Base-by-base conservation (phyloP, 352 stramenopile genomes). In the Globisporangium heterothallicum region DNA sequence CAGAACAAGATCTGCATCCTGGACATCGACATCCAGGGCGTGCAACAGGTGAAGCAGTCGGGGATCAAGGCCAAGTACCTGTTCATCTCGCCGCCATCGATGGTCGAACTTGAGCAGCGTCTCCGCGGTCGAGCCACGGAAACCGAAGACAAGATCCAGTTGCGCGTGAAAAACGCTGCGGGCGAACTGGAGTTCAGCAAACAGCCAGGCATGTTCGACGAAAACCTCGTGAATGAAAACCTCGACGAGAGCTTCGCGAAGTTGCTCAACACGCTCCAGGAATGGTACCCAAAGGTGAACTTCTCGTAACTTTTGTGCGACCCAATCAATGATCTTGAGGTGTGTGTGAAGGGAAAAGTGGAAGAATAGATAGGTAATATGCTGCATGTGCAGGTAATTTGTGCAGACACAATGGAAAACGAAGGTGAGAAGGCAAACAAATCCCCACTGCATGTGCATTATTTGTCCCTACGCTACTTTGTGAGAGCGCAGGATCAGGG, bases 21-120 rank as follows among this genome's bases (percentile, higher is more conserved):
- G 30, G 97, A 99, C 73, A 99, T 99, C 54, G 97, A 99, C 62
- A 89, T 99, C 44, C 95, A 99, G 68, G 97, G 97, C 27, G 96
- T 98, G 16, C 79, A 97, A 63, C 92, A 91, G 58, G 94, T 99
- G 22, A 98, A 95, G 63, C 63, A 66, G 61, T 81, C 79, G 26
- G 72, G 78, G n/a, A 65, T 98, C n/a, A 53, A 77, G 25, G 83
- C 89, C 40, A 94, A 97, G 51, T 99, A 92, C 63, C 72, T 99
- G 29, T 99, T 99, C 62, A 97, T 99, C 63, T 78, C 93, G 42
- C 95, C 97, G 29, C 96, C 96, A 3, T 97, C 86, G 13, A 92
- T 98, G 67, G 89, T 91, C 43, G 84, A 95, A 56, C 74, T 99
- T 8, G 96, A 99, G 77, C 73, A 84, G 58, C 79, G 97, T 26